phyloP scores from a whole-genome alignment of 169 alveolate genomes.

The Amoebophrya sp. region DNA sequence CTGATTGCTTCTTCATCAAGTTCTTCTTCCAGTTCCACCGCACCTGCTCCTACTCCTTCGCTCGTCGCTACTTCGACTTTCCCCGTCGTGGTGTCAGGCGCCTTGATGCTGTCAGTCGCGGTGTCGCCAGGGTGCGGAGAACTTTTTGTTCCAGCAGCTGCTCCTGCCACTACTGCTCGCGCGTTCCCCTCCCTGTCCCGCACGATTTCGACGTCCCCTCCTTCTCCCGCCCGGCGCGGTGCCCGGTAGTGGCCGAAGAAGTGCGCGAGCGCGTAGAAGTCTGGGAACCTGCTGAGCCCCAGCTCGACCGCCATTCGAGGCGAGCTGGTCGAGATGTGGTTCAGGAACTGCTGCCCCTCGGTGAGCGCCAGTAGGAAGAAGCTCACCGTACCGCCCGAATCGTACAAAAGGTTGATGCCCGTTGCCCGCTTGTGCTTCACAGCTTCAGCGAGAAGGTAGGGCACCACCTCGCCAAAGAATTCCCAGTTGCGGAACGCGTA shows the following conservation, averaged over 20 bases:
- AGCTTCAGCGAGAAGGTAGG: background rate
- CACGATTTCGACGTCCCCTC: background rate
- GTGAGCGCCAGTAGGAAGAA: background rate
- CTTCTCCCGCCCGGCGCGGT: background rate
- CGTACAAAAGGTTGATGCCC: background rate
- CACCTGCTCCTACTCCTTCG: background rate
- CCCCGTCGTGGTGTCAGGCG: background rate
- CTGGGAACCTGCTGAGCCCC: background rate
- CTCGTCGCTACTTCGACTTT: background rate
- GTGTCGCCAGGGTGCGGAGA: background rate
- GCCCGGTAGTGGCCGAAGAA: background rate
- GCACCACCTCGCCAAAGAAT: background rate
- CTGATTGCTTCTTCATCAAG: background rate
- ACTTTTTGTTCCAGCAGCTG: background rate
- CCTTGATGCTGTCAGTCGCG: background rate
- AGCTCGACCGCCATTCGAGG: too few relatives aligned
- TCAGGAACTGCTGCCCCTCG: background rate
- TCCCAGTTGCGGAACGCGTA: background rate
- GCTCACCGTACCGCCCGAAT: background rate
- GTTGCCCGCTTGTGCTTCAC: background rate
- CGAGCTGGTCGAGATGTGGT: background rate
- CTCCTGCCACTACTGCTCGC: background rate
- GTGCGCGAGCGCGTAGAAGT: background rate
- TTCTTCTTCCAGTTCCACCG: background rate
- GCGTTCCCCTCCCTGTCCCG: background rate